Base-by-base conservation (phyloP, 2,329 filamentous ascomycete species). In the Phialophora macrospora region DNA sequence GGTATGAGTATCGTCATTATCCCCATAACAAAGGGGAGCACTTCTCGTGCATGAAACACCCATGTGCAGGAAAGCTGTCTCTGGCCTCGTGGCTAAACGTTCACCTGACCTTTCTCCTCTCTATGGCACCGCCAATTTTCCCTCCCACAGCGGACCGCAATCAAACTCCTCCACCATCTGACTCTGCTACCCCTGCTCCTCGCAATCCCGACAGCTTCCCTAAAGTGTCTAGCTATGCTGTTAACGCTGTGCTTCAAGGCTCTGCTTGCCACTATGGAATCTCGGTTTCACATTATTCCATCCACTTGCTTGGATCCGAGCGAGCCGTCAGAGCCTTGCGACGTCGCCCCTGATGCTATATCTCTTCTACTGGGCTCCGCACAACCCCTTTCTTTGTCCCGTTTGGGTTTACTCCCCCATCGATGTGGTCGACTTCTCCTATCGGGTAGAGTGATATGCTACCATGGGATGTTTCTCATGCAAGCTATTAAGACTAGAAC, bases 131-230 rank as follows among this genome's bases (percentile, higher is more conserved):
- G 28, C 52, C 52, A 55, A n/a, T 24, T 58, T 55, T 59, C 66
- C 62, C 59, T 59, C 55, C 34, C 59, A 4, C 17, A 56, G 34
- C 59, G 48, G 44, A 65, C 38, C 52, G 66, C 62, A 68, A 68
- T 68, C 66, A 65, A 68, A 68, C 66, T 68, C 59, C 28, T 60
- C 62, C 55, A 63, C 63, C 46, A 54, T 60, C 58, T 60, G 7
- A 60, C 58, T 17, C 26, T 62, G 32, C 41, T n/a, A 52, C 44
- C 65, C 65, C 65, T 68, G 62, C 58, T 63, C 30, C 54, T 60
- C 54, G 38, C 30, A n/a, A 60, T 62, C 55, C 59, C 60, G 46
- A 62, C 59, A 30, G 51, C 57, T 57, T 61, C 28, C 61, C 60
- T 41, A n/a, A 62, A 55, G 24, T 55, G 51, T 48, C 24, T 62